A percentile compares a stretch with the other conserved stretches of the same genome.
phyloP scores from a whole-genome alignment of 2,329 filamentous ascomycete genomes.

The Scopulariopsis brevicaulis region DNA sequence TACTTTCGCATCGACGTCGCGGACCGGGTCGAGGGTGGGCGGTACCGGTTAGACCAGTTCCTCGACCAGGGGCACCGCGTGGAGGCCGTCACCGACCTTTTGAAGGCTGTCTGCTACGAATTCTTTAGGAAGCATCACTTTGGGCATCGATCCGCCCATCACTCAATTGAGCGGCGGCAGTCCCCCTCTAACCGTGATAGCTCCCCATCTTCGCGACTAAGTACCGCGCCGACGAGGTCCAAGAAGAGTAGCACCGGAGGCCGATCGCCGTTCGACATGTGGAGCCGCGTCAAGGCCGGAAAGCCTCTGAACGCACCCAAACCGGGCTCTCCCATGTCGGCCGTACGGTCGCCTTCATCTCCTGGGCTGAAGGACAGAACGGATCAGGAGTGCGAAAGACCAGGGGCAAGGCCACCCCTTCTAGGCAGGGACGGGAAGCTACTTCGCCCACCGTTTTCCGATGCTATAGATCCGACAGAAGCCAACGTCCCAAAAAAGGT shows the following conservation, averaged over 20 bases:
- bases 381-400: neutral
- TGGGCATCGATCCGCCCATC: constrained; percentile 28
- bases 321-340: neutral
- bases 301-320: neutral
- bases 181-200: neutral
- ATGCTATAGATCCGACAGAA: neutral
- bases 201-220: neutral
- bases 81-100: constrained; percentile 34
- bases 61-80: constrained; percentile 34
- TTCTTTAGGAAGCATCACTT: constrained; percentile 69
- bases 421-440: constrained; percentile 6
- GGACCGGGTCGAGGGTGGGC: neutral
- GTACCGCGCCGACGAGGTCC: neutral
- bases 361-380: neutral
- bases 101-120: constrained; percentile 57
- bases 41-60: constrained; percentile 22
- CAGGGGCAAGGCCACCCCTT: neutral
- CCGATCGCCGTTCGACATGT: constrained; percentile 21
- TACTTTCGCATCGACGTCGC: constrained; percentile 53
- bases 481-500: neutral
- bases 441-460: constrained; percentile 7
- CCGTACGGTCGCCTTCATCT: neutral
- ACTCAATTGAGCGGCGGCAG: neutral
- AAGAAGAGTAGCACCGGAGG: neutral
- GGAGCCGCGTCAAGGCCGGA: constrained; percentile 19